These are phyloP conservation scores for Myxozyma neotropica DNA, from an alignment of 805 yeast species.

Conservation along the genomic window DNA sequence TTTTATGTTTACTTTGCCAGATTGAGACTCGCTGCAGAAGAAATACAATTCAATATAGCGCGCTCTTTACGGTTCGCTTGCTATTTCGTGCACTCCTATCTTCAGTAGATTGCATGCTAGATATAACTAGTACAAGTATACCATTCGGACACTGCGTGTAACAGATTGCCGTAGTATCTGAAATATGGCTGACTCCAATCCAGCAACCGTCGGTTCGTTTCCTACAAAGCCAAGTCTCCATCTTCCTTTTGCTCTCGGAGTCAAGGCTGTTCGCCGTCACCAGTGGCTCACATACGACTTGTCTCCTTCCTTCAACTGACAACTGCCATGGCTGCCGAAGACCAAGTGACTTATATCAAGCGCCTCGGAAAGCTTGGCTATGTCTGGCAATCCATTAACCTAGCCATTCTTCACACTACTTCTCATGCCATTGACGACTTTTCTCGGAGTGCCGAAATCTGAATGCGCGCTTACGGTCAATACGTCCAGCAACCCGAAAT, in stretches of 20 bases:
- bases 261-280: conserved; percentile 74
- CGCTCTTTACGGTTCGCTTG: no score
- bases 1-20: background rate
- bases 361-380: conserved; percentile 87
- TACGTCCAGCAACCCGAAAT: conserved; percentile 85
- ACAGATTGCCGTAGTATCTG: no score
- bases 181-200: no score
- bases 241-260: conserved; percentile 95
- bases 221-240: no score
- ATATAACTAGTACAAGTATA: no score
- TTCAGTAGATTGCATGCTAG: no score
- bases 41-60: no score
- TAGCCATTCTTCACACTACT: conserved; percentile 95
- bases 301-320: conserved; percentile 98
- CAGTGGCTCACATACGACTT: conserved; percentile 97
- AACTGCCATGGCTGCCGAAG: conserved; percentile 81
- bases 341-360: conserved; percentile 87
- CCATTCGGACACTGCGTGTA: no score
- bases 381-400: conserved; percentile 96
- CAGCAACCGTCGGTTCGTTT: no score
- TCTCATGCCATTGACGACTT: conserved; percentile 89
- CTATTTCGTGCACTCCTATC: background rate
- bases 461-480: conserved; percentile 96
- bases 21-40: background rate
- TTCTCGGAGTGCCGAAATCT: conserved; percentile 71